Evolutionary conservation across 148 eudicot genomes (phyloP), one percentile per base, ranked within the genome.

Genomic region (Polygonum aviculare): DNA sequence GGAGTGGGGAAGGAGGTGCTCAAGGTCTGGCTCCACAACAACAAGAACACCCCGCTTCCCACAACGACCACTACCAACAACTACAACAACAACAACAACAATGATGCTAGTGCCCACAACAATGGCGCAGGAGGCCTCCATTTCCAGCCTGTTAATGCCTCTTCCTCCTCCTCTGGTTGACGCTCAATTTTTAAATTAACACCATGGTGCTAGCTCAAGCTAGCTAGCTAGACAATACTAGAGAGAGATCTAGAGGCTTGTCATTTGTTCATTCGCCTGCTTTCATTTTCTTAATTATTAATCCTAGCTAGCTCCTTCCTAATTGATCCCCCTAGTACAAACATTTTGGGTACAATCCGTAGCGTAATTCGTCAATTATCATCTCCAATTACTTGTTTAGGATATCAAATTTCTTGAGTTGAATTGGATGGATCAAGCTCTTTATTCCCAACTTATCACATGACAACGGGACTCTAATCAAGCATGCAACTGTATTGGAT

Each of bases 1-100:
- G 89, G 89, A 26, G 82, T 87, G 16, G 80, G 75, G 35, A 80
- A 82, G 75, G 80, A 82, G 59, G 85, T 87, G 16, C 83, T 87
- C 75, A 87, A 87, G 50, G 89, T 87, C 12, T 87, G 89, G 89
- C 81, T 87, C 87, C 87, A 87, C 39, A 87, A 87, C 72, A 81
- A 87, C 55, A 87, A 87, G 83, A 84, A 84, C 74, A 54, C 74
- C 9, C 10, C 10, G 47, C 35, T n/a, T 4, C 50, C 49, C 2
- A 57, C 49, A 33, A 74, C 1, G 3, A 2, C 11, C 2, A 33
- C 11, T 11, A 75, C n/a, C 49, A n/a, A 9, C 41, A 35, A 26
- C 45, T 1, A 2, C 70, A 63, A 0, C 22, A 7, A 50, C 39
- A 75, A 38, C 49, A 9, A 38, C 60, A 41, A 57, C 59, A 10